Evolutionary conservation across 2,329 filamentous ascomycete genomes (phyloP), one percentile per base, ranked within the genome.

Genomic region (Kalmusia sp.): DNA sequence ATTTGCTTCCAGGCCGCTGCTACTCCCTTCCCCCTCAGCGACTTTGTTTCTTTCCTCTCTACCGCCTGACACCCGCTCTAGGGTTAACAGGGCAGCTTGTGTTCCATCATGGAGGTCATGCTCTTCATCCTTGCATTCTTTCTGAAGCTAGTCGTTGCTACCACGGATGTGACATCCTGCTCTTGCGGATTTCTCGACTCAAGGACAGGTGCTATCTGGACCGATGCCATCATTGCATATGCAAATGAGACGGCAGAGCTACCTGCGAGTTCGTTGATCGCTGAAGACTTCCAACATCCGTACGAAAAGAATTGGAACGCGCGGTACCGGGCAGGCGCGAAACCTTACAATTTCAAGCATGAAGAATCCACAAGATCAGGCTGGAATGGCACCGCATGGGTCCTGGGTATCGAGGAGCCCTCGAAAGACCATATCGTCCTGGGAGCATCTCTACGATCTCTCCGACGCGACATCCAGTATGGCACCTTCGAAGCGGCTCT

Each of bases 261-360:
- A 14, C 51, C 72, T 6, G 62, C 65, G 6, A 61, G 68, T 19
- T 59, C 69, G n/a, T 76, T 79, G 46, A 47, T 71, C 4, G 58
- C 72, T 6, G 66, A 76, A 51, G 59, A 68, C n/a, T 80, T 71
- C 58, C 62, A 68, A 46, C 70, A 79, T 58, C 62, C 64, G 19
- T 74, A 73, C 51, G 77, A 80, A 49, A 75, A 72, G 50, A 75
- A 75, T 37, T 79, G 75, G 74, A 76, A 75, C 52, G 64, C 70
- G 11, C 60, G 68, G 38, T 79, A 74, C 46, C 68, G 73, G 19
- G 69, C 76, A 51, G 76, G 73, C 12, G 76, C 76, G 11, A 57
- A 55, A n/a, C 54, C 65, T 6, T 53, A 62, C 4, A 79, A 79
- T 52, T 58, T 76, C 11, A 56, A 64, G 31, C 62, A 73, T 49